Percentiles rank a stretch among this genome's conserved stretches.
These are phyloP conservation scores for Candida quercuum DNA, from an alignment of 805 yeast genomes.

Conservation along the genomic window DNA sequence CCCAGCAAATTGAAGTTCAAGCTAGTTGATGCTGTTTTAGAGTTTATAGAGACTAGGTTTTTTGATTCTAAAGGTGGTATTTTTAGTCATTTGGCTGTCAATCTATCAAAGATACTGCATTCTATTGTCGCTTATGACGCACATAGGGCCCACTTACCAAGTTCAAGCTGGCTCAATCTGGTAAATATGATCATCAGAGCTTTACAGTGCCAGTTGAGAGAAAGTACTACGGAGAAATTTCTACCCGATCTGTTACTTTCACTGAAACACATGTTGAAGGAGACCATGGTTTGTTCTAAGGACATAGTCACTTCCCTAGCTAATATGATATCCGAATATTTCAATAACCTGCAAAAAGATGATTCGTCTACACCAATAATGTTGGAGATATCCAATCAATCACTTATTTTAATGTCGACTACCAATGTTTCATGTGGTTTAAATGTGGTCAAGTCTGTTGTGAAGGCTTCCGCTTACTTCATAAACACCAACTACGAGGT, in stretches of 20 bases:
- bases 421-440: slow-evolving; percentile 33
- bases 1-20: slow-evolving; percentile 13
- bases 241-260: slow-evolving; percentile 23
- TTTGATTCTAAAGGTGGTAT: slow-evolving; percentile 7
- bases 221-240: slow-evolving; percentile 20
- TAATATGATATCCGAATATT: slow-evolving; percentile 16
- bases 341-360: slow-evolving; percentile 22
- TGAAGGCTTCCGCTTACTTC: slow-evolving; percentile 30
- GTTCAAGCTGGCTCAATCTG: slow-evolving; percentile 12
- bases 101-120: slow-evolving; percentile 25
- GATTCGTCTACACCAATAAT: slow-evolving; percentile 26
- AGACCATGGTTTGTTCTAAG: slow-evolving; percentile 20
- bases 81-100: slow-evolving; percentile 27
- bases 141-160: slow-evolving; percentile 17
- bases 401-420: slow-evolving; percentile 37
- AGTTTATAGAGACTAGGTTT: slow-evolving; percentile 9
- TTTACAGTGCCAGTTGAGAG: slow-evolving; percentile 5
- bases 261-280: slow-evolving; percentile 18
- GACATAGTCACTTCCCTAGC: slow-evolving; percentile 17
- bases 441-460: slow-evolving; percentile 33
- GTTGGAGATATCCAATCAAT: slow-evolving; percentile 41
- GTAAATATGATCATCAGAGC: slow-evolving; percentile 8
- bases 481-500: slow-evolving; percentile 36
- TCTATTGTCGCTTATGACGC: slow-evolving; percentile 17
- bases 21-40: slow-evolving; percentile 8